Base-by-base conservation (phyloP, 306 rosid genomes). In the Hippophae rhamnoides region DNA sequence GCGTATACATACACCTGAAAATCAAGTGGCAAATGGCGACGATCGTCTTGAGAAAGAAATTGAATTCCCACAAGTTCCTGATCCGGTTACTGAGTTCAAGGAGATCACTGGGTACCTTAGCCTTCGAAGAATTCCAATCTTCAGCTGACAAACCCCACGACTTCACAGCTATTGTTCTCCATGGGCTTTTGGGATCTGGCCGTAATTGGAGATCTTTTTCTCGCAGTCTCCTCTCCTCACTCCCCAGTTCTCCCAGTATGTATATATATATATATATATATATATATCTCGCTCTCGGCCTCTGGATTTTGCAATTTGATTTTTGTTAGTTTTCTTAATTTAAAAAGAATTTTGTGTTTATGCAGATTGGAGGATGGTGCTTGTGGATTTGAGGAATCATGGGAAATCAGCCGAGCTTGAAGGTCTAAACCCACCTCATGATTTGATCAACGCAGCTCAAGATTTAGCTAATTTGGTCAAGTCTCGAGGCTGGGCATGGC, bases 181-280 rank as follows among this genome's bases (percentile, higher is more conserved):
- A 90, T 52, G 92, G 96, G 67, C 89, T 92, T 14, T 61, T 87
- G 45, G 98, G 98, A 74, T 87, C 95, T 13, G 68, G 68, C 14
- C 71, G 93, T 78, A 92, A 87, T 45, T 92, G 98, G 98, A 61
- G 79, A 76, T 83, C 96, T 27, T 87, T 87, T 79, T 81, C 93
- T 45, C 83, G 89, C 68, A 69, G 48, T 64, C 89, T 92, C 56
- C 71, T 80, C 43, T 71, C 89, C 8, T 13, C 69, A 41, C 83
- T 92, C 62, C 73, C 98, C 60, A 8, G 68, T 18, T 76, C 89
- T 27, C 73, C 89, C 5, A 85, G 97, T 87, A 72, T 18, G 23
- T 18, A 0, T 18, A 18, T 18, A 10, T 3, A 23, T 25, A 8
- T 18, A 10, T 3, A 23, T 25, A 8, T 18, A 18, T 18, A 18